Evolutionary conservation across 768 basidiomycete genomes (phyloP).

Genomic region (Kwoniella botswanensis): DNA sequence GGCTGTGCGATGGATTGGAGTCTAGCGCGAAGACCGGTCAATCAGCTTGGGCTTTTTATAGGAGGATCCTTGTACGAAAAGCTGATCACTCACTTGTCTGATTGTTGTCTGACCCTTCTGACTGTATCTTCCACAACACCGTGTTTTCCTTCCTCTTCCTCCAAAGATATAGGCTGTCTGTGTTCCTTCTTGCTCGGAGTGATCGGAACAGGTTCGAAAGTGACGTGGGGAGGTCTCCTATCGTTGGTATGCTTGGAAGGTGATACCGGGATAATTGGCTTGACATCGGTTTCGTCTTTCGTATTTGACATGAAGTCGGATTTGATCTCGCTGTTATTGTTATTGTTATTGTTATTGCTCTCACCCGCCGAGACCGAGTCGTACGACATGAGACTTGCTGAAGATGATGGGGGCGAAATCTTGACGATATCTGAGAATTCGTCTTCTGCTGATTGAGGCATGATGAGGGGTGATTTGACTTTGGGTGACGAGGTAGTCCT

Average conservation of each 20-base stretch:
- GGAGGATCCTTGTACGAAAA: background rate
- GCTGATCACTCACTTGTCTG: conserved; percentile 36
- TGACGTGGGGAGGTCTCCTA: background rate
- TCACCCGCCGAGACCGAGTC: no score
- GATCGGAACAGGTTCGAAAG: background rate
- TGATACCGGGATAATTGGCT: background rate
- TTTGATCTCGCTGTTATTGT: background rate
- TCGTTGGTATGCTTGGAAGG: background rate
- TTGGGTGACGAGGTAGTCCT: background rate
- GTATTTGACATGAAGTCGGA: background rate
- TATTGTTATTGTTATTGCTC: background rate
- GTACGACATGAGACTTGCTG: background rate
- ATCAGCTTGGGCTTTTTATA: background rate
- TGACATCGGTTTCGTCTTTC: background rate
- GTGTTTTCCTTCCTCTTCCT: conserved; percentile 31
- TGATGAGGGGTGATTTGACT: background rate
- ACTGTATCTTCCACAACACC: conserved; percentile 45
- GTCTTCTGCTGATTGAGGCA: conserved; percentile 11
- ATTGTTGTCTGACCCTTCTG: conserved; percentile 35
- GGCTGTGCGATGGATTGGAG: conserved; percentile 45
- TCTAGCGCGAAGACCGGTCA: conserved; percentile 14
- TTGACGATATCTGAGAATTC: conserved; percentile 34
- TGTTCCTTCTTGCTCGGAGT: conserved; percentile 12
- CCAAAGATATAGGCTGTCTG: background rate
- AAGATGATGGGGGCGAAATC: conserved; percentile 28